Base-by-base conservation (phyloP, 306 rosid genomes). In the Argentina anserina region DNA sequence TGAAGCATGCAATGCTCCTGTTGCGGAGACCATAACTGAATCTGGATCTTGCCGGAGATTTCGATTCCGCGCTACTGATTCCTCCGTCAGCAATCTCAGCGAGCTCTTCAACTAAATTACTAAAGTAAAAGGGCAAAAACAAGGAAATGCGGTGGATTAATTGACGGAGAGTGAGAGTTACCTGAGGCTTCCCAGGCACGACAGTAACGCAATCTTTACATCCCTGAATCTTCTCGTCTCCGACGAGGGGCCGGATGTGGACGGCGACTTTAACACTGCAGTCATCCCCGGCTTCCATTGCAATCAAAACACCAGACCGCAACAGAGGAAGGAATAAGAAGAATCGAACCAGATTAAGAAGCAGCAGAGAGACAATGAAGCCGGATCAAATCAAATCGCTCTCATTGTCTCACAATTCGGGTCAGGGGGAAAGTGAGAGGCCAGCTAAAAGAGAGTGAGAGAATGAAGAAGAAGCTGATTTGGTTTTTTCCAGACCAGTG, bases 201-300 rank as follows among this genome's bases (percentile, higher is more conserved):
- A 92, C 96, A 70, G 87, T 88, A 78, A 95, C 97, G 70, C 99
- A 95, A 82, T 95, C 99, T 73, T 95, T 90, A 85, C 99, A 95
- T 0, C 99, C 99, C 76, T 90, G 99, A 69, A 88, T 81, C 78
- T 88, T 87, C 90, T 95, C 99, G 70, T 95, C 97, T 46, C 81
- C 80, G 86, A 95, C 87, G 72, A 95, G 91, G 15, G 99, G 99
- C 41, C 99, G 86, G 77, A 90, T 88, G 78, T 95, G 97, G 40
- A 95, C 97, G 65, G 97, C 99, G 23, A 95, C 99, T 76, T 90
- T 95, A 5, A 95, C 97, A 55, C 96, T 92, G 67, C 99, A 95
- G 82, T 88, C 90, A 74, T 95, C 97, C 34, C 86, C 90, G 28
- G 93, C 88, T 84, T 91, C 97, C 96, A 76, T 81, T 23, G 82